These are phyloP conservation scores for Aspergillus saccharolyticus DNA, from an alignment of 495 filamentous ascomycete genomes.

Conservation along the genomic window DNA sequence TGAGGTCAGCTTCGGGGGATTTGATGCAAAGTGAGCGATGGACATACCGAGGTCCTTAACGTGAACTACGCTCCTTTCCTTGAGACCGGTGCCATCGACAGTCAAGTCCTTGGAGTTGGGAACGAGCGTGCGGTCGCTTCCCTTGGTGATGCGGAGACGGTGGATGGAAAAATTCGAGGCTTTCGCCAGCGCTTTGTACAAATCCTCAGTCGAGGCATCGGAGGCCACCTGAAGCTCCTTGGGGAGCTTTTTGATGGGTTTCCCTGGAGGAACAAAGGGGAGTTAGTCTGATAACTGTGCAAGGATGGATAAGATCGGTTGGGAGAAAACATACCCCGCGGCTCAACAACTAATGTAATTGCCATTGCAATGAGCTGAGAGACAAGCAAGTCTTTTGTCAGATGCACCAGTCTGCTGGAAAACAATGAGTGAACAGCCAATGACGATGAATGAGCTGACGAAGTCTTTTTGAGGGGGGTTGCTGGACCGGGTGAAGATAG, in stretches of 20 bases:
- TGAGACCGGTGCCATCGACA: constrained; percentile 58
- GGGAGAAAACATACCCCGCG: constrained; percentile 32
- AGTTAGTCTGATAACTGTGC: constrained; percentile 3
- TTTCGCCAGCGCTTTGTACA: constrained; percentile 53
- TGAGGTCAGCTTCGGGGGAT: not conserved
- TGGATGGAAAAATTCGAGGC: constrained; percentile 52
- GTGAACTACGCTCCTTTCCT: constrained; percentile 65
- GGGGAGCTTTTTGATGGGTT: constrained; percentile 69
- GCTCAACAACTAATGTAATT: constrained; percentile 35
- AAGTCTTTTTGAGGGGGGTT: too few species aligned
- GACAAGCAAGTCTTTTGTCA: not conserved
- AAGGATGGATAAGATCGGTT: not conserved
- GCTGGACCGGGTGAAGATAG: too few species aligned
- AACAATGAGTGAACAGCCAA: not conserved
- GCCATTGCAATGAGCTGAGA: constrained; percentile 22
- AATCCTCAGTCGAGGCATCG: constrained; percentile 57
- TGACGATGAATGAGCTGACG: not conserved
- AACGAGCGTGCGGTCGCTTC: constrained; percentile 61
- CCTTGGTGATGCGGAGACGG: constrained; percentile 66
- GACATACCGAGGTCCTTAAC: constrained; percentile 88
- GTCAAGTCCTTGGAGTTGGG: constrained; percentile 63
- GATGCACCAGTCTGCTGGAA: not conserved
- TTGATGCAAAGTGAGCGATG: not conserved
- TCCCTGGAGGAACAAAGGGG: constrained; percentile 32
- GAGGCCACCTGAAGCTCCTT: constrained; percentile 56